Evolutionary conservation across 768 basidiomycete species (phyloP).

Genomic region (Hirschioporus abietinus): DNA sequence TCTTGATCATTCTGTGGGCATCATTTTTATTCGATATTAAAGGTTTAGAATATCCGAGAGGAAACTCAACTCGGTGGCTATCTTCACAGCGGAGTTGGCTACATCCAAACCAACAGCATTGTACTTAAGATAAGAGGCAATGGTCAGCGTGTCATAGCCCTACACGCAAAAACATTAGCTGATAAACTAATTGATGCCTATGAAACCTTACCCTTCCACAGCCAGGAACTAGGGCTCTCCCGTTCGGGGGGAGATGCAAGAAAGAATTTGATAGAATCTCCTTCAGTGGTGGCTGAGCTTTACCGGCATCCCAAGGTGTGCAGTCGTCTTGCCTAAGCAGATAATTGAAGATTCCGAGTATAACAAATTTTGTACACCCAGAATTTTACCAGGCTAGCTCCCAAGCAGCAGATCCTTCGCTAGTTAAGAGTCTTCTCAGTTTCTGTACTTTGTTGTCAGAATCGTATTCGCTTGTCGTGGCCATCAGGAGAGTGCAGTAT

Average conservation of each 20-base stretch:
- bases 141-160: slow-evolving; percentile 58
- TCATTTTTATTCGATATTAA: neutral
- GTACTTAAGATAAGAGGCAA: slow-evolving; percentile 44
- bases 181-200: neutral
- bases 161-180: slow-evolving; percentile 19
- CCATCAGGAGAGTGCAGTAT: neutral
- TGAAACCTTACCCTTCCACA: slow-evolving; percentile 43
- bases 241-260: slow-evolving; percentile 37
- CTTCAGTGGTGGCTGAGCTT: slow-evolving; percentile 48
- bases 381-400: slow-evolving; percentile 2
- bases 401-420: neutral
- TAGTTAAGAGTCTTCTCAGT: neutral
- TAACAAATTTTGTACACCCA: neutral
- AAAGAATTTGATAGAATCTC: slow-evolving; percentile 44
- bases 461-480: neutral
- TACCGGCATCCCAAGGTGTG: slow-evolving; percentile 62
- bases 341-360: neutral
- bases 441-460: neutral
- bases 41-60: slow-evolving; percentile 4
- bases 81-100: slow-evolving; percentile 45
- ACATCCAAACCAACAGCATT: slow-evolving; percentile 52
- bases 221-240: slow-evolving; percentile 47
- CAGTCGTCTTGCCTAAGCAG: slow-evolving; percentile 37
- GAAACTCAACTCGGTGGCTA: slow-evolving; percentile 36
- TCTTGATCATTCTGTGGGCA: slow-evolving; percentile 14